phyloP scores from a whole-genome alignment of 176 grass and related monocot genomes.

The Hsuehochloa calcarea region DNA sequence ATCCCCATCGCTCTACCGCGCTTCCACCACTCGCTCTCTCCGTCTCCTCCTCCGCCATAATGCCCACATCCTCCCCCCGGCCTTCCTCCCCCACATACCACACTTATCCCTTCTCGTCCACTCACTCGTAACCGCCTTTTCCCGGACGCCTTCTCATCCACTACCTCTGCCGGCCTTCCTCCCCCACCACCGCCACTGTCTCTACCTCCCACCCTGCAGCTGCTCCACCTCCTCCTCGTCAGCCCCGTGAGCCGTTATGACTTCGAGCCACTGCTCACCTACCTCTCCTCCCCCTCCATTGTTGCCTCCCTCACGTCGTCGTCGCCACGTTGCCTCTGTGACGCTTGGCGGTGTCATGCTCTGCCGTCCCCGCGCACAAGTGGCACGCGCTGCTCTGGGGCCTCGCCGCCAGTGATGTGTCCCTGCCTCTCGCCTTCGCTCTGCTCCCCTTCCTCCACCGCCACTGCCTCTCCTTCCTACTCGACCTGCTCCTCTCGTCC shows the following conservation, averaged over 20 bases:
- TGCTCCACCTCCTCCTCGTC: not conserved
- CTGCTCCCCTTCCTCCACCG: slow-evolving; percentile 80
- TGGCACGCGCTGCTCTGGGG: slow-evolving; percentile 71
- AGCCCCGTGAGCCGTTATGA: slow-evolving; percentile 45
- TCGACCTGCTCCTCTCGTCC: slow-evolving; percentile 62
- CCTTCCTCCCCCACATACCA: no score
- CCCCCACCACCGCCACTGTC: slow-evolving; percentile 9
- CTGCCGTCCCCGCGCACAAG: slow-evolving; percentile 61
- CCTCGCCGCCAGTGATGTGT: slow-evolving; percentile 59
- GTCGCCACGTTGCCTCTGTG: slow-evolving; percentile 27
- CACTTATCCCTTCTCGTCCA: no score
- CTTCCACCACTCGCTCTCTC: slow-evolving; percentile 43
- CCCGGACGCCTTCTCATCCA: no score
- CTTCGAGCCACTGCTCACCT: slow-evolving; percentile 71
- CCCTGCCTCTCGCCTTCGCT: slow-evolving; percentile 69
- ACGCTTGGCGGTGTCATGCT: slow-evolving; percentile 56
- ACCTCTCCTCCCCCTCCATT: slow-evolving; percentile 44
- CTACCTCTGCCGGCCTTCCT: no score
- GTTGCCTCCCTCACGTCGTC: slow-evolving; percentile 17
- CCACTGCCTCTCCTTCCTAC: slow-evolving; percentile 89
- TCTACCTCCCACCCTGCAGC: not conserved
- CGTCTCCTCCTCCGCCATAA: slow-evolving; percentile 18
- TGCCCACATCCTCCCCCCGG: slow-evolving; percentile 34
- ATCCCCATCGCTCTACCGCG: not conserved
- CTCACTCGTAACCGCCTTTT: no score